These are phyloP conservation scores for Sarocladium strictum DNA, from an alignment of 2,329 filamentous ascomycete species.

Conservation along the genomic window DNA sequence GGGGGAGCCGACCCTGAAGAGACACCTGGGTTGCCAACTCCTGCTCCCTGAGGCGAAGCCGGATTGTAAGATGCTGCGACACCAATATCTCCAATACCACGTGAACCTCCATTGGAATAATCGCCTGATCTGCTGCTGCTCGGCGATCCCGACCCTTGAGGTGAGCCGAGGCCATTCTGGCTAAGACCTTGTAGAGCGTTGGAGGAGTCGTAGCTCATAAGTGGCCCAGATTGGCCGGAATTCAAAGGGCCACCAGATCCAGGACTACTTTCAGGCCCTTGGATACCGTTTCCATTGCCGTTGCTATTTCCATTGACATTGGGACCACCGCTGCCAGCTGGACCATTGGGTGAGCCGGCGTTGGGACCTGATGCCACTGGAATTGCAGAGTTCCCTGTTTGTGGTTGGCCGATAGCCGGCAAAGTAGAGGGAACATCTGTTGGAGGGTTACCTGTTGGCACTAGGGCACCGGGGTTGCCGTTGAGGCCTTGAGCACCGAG, in stretches of 20 bases:
- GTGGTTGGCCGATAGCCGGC: background rate
- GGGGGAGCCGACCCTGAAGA: background rate
- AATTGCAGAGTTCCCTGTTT: background rate
- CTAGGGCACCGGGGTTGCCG: background rate
- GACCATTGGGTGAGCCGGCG: background rate
- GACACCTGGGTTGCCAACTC: background rate
- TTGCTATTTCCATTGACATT: background rate
- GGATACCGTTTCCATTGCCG: too few relatives aligned
- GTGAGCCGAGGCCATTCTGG: background rate
- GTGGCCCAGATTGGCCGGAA: background rate
- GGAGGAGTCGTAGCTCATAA: slow-evolving; percentile 3
- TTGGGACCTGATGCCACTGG: background rate
- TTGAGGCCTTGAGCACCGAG: background rate
- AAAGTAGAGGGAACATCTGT: background rate
- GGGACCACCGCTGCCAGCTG: background rate
- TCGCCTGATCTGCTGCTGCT: background rate
- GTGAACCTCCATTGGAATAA: background rate
- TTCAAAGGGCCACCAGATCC: background rate
- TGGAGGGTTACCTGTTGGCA: background rate
- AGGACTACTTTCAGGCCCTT: too few relatives aligned
- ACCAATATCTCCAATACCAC: background rate
- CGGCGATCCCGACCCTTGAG: background rate
- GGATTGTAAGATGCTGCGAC: background rate
- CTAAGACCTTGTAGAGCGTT: background rate
- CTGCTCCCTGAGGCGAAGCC: background rate